A percentile compares a stretch with the other conserved stretches of the same genome.
phyloP scores from a whole-genome alignment of 177 flowering plant genomes.

The Tripterygium wilfordii region DNA sequence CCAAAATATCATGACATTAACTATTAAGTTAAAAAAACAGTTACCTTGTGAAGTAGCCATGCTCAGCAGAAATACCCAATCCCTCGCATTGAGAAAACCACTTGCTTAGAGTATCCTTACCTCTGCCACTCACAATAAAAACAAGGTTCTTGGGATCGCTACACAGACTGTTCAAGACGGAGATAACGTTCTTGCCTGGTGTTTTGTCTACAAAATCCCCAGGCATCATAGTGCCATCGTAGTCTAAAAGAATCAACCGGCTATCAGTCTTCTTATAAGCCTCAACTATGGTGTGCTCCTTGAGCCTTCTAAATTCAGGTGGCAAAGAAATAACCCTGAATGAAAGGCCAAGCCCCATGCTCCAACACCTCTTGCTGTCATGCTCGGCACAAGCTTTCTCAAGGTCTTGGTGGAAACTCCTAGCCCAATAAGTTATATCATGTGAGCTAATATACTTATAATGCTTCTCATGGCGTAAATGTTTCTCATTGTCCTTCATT shows the following conservation, averaged over 20 bases:
- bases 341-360: conserved; percentile 22
- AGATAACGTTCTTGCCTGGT: conserved; percentile 19
- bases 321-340: conserved; percentile 25
- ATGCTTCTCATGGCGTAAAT: conserved; percentile 30
- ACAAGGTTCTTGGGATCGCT: conserved; percentile 24
- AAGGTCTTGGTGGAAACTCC: conserved; percentile 27
- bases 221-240: conserved; percentile 30
- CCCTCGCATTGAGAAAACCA: conserved; percentile 26
- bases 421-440: conserved; percentile 30
- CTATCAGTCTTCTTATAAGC: conserved; percentile 15
- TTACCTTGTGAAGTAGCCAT: conserved; percentile 21
- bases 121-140: conserved; percentile 34
- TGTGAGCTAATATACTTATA: conserved; percentile 31
- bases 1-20: background rate
- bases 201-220: conserved; percentile 12
- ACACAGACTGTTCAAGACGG: conserved; percentile 19
- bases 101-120: conserved; percentile 18
- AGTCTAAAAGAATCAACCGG: conserved; percentile 29
- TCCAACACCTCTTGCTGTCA: conserved; percentile 17
- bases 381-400: conserved; percentile 23
- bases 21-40: background rate
- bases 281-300: conserved; percentile 6
- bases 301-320: conserved; percentile 18
- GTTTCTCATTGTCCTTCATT: conserved; percentile 17
- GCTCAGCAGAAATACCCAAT: conserved; percentile 25